Evolutionary conservation across 441 rosid species (phyloP).

Genomic region (Rhodomyrtus psidioides): DNA sequence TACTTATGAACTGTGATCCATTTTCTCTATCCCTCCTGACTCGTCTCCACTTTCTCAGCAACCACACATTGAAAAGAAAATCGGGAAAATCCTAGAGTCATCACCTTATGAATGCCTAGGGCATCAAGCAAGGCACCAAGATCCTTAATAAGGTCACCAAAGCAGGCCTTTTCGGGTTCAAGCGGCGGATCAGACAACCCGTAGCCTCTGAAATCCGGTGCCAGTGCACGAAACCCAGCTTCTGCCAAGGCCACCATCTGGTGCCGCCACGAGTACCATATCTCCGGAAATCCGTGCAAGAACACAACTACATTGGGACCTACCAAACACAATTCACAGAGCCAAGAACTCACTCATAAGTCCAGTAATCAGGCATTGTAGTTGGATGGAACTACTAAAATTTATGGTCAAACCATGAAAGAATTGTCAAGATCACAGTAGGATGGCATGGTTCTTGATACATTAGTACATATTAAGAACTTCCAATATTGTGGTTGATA

Average conservation of each 20-base stretch:
- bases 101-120: slow-evolving; percentile 32
- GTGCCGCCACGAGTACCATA: slow-evolving; percentile 58
- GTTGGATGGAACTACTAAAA: background rate
- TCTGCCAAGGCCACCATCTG: slow-evolving; percentile 39
- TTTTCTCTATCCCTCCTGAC: background rate
- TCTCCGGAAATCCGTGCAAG: slow-evolving; percentile 57
- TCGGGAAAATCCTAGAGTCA: background rate
- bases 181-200: slow-evolving; percentile 42
- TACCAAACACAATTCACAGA: background rate
- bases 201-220: slow-evolving; percentile 43
- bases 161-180: slow-evolving; percentile 32
- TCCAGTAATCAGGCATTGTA: background rate
- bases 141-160: slow-evolving; percentile 20
- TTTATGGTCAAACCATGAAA: background rate
- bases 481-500: background rate
- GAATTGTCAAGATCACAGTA: background rate
- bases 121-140: slow-evolving; percentile 28
- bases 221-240: slow-evolving; percentile 37
- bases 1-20: accelerated
- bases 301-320: slow-evolving; percentile 34
- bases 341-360: background rate
- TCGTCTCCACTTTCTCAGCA: background rate
- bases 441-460: background rate
- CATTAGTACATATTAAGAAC: background rate
- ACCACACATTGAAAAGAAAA: background rate